phyloP scores from a whole-genome alignment of 1,139 yeast species.

The Nakaseomyces glabratus region DNA sequence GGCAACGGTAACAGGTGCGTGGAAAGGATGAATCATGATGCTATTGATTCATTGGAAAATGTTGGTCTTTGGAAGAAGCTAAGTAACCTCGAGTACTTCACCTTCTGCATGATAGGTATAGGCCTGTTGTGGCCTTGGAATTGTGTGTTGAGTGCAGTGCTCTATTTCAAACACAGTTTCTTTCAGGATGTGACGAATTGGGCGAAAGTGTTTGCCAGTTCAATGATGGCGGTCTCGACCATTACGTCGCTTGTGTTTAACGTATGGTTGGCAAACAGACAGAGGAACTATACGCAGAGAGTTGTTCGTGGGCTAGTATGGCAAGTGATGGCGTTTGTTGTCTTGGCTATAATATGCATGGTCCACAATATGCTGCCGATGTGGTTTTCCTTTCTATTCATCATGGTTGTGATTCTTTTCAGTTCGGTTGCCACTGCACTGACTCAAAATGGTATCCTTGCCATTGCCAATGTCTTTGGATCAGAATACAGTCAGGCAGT shows the following conservation, averaged over 20 bases:
- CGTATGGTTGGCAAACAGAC: conserved; percentile 58
- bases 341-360: conserved; percentile 32
- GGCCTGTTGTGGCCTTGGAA: conserved; percentile 96
- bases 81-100: conserved; percentile 40
- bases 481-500: conserved; percentile 71
- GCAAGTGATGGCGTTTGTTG: conserved; percentile 47
- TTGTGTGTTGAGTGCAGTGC: conserved; percentile 77
- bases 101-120: conserved; percentile 64
- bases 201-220: conserved; percentile 59
- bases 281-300: conserved; percentile 55
- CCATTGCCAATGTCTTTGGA: conserved; percentile 73
- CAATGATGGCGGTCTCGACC: conserved; percentile 87
- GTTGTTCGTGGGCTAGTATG: conserved; percentile 50
- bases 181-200: conserved; percentile 47
- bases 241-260: conserved; percentile 55
- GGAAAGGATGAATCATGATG: conserved; percentile 6
- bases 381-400: conserved; percentile 40
- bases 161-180: conserved; percentile 57
- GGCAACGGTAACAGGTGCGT: no score
- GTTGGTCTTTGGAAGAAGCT: conserved; percentile 15
- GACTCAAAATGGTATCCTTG: conserved; percentile 87
- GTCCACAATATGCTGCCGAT: conserved; percentile 35
- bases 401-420: conserved; percentile 49
- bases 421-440: conserved; percentile 61
- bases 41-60: conserved; percentile 7